phyloP scores from a whole-genome alignment of 805 yeast species.

The Sugiyamaella americana region DNA sequence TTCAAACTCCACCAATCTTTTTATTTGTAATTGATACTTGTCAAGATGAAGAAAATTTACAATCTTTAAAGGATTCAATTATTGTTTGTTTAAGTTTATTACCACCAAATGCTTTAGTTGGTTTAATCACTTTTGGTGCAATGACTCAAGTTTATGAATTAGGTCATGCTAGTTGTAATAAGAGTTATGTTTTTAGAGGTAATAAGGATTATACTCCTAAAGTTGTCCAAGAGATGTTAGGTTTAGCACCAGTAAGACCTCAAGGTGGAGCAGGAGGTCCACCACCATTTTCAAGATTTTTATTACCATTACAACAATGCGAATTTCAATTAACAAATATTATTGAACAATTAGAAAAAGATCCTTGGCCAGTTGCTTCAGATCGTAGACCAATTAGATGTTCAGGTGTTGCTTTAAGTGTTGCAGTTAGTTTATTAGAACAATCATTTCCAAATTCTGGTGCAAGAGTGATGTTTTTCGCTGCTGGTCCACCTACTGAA shows the following conservation, averaged over 20 bases:
- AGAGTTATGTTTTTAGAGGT: constrained; percentile 80
- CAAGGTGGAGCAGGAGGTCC: constrained; percentile 28
- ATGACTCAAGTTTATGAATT: constrained; percentile 87
- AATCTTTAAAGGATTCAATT: constrained; percentile 76
- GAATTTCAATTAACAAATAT: constrained; percentile 78
- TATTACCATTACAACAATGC: constrained; percentile 66
- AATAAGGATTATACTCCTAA: constrained; percentile 68
- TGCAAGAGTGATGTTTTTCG: constrained; percentile 80
- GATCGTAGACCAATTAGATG: constrained; percentile 84
- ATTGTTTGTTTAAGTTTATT: constrained; percentile 68
- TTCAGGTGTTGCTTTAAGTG: constrained; percentile 85
- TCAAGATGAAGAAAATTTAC: constrained; percentile 80
- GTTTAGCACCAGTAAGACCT: constrained; percentile 35
- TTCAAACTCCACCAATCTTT: constrained; percentile 78
- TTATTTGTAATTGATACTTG: constrained; percentile 81
- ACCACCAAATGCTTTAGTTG: constrained; percentile 86
- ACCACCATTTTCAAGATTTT: constrained; percentile 53
- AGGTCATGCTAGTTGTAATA: constrained; percentile 58
- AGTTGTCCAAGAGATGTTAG: constrained; percentile 55
- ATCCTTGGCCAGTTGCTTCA: constrained; percentile 84
- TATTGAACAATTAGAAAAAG: constrained; percentile 69
- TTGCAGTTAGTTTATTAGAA: constrained; percentile 77
- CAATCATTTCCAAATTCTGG: constrained; percentile 71
- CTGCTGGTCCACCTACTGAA: constrained; percentile 93
- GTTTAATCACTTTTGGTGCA: constrained; percentile 83